phyloP scores from a whole-genome alignment of 768 basidiomycete genomes.

The Lactarius pseudohatsudake region DNA sequence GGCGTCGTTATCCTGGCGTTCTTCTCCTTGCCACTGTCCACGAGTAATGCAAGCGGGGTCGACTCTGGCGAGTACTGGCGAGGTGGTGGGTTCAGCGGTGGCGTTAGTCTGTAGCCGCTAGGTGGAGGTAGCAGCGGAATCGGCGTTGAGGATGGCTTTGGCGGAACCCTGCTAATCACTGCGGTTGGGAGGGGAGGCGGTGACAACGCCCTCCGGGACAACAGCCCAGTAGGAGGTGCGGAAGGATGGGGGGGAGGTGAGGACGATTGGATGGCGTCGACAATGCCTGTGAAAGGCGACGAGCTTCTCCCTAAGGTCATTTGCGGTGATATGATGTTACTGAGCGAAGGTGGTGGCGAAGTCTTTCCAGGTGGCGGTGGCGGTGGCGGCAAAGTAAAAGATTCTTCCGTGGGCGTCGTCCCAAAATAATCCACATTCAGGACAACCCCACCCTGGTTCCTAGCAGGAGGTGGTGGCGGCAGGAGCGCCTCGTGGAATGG shows the following conservation, averaged over 20 bases:
- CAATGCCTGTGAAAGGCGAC: background rate
- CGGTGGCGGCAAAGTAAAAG: background rate
- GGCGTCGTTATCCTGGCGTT: conserved; percentile 19
- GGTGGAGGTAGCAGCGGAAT: conserved; percentile 24
- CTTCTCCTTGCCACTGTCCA: background rate
- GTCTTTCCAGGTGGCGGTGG: background rate
- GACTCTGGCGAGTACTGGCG: conserved; percentile 18
- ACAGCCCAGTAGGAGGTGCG: background rate
- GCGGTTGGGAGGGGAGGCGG: conserved; percentile 2
- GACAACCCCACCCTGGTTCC: background rate
- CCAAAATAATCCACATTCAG: conserved; percentile 24
- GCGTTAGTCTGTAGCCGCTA: conserved; percentile 2
- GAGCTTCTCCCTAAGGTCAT: background rate
- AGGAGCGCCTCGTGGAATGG: conserved; percentile 14
- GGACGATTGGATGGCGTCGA: background rate
- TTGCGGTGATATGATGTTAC: background rate
- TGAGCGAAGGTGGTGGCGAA: background rate
- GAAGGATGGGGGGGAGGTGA: background rate
- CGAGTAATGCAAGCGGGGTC: conserved; percentile 27
- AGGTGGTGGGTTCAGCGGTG: background rate
- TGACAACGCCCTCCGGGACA: conserved; percentile 9
- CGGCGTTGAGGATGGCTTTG: conserved; percentile 4
- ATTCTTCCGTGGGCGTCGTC: conserved; percentile 1
- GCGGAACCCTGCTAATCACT: conserved; percentile 7
- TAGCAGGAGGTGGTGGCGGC: conserved; percentile 12